Evolutionary conservation across 2,329 filamentous ascomycete genomes (phyloP).

Genomic region (Camptophora hylomeconis): DNA sequence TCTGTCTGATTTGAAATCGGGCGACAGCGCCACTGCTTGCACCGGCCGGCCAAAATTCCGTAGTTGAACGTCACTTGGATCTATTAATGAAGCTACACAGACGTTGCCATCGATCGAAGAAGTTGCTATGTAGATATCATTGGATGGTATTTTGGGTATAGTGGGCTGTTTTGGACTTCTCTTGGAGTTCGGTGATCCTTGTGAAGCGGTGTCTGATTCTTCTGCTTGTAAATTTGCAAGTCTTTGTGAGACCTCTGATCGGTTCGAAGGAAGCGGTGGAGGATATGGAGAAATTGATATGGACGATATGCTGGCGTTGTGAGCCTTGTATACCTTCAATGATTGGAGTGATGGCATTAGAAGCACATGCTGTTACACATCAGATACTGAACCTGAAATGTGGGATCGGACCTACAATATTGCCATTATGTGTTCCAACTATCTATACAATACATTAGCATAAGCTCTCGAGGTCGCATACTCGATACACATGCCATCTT

Average conservation of each 20-base stretch:
- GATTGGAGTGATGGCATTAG: slow-evolving; percentile 70
- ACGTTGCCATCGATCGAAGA: slow-evolving; percentile 94
- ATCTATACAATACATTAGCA: slow-evolving; percentile 41
- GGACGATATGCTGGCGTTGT: slow-evolving; percentile 78
- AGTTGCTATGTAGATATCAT: slow-evolving; percentile 84
- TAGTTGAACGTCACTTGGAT: slow-evolving; percentile 78
- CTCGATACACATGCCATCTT: slow-evolving; percentile 63
- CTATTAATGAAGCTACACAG: slow-evolving; percentile 75
- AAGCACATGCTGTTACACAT: slow-evolving; percentile 58
- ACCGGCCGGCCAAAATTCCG: slow-evolving; percentile 90
- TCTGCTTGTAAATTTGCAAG: slow-evolving; percentile 20
- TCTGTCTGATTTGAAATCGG: slow-evolving; percentile 80
- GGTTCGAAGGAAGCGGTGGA: slow-evolving; percentile 38
- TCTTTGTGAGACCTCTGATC: slow-evolving; percentile 19
- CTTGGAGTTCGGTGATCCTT: slow-evolving; percentile 35
- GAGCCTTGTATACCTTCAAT: slow-evolving; percentile 78
- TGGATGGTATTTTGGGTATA: slow-evolving; percentile 65
- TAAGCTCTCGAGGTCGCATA: too few relatives aligned
- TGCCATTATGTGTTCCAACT: slow-evolving; percentile 89
- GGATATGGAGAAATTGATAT: slow-evolving; percentile 85
- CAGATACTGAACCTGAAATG: slow-evolving; percentile 18
- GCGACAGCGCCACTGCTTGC: slow-evolving; percentile 84
- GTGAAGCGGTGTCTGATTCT: slow-evolving; percentile 29
- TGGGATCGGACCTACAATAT: slow-evolving; percentile 54
- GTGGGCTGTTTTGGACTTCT: slow-evolving; percentile 36